Conservation (phyloP, 441 rosid species). For the Erodium chrysanthum region DNA sequence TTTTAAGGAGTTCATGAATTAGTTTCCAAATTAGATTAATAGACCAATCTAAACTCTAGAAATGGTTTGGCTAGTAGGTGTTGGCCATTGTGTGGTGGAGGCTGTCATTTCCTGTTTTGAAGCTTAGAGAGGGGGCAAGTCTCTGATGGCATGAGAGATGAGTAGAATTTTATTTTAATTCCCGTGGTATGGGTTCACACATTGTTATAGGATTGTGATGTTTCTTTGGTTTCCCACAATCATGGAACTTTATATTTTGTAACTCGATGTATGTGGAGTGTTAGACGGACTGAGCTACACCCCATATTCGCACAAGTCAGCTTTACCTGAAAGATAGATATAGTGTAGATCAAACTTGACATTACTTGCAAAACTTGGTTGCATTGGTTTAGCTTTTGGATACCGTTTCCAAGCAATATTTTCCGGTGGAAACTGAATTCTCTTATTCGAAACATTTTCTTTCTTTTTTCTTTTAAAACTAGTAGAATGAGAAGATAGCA, state of each 20-base stretch:
- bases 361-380: not conserved
- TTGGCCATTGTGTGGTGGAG: not conserved
- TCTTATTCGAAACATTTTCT: not conserved
- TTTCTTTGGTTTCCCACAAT: not conserved
- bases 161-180: no score
- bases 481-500: not conserved
- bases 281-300: not conserved
- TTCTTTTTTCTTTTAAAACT: not conserved
- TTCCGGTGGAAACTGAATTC: not conserved
- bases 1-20: not conserved
- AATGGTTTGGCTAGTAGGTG: not conserved
- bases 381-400: not conserved
- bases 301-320: not conserved
- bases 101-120: not conserved
- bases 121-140: not conserved
- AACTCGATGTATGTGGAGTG: not conserved
- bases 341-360: not conserved
- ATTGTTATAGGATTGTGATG: not conserved
- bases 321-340: not conserved
- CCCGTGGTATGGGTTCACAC: not conserved
- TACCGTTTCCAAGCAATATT: not conserved
- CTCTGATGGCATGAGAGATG: not conserved
- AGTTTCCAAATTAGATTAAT: not conserved
- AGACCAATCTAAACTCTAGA: not conserved
- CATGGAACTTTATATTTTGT: not conserved